Evolutionary conservation across 2,329 filamentous ascomycete genomes (phyloP).

Genomic region (Biscogniauxia sp.): DNA sequence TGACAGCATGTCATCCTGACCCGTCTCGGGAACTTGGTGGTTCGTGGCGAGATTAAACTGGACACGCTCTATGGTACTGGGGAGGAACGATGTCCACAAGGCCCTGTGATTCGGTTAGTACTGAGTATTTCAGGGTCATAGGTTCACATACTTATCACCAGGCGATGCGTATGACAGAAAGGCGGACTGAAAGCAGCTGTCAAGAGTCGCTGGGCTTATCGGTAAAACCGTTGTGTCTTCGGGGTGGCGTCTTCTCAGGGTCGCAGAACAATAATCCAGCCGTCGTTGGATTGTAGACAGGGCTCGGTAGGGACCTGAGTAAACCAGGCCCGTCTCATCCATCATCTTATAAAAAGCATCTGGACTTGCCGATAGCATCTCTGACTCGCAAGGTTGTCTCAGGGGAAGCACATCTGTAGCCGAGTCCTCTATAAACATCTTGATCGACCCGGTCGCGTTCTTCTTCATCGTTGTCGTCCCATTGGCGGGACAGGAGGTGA

Average conservation of each 20-base stretch:
- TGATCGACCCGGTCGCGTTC: slow-evolving; percentile 35
- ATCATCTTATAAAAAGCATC: slow-evolving; percentile 42
- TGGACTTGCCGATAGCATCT: slow-evolving; percentile 32
- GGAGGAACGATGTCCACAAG: slow-evolving; percentile 43
- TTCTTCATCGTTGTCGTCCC: slow-evolving; percentile 35
- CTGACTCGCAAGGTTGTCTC: slow-evolving; percentile 22
- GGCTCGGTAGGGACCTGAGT: slow-evolving; percentile 39
- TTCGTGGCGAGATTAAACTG: slow-evolving; percentile 37
- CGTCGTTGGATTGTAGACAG: slow-evolving; percentile 35
- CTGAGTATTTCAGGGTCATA: no score
- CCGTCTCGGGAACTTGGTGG: slow-evolving; percentile 6
- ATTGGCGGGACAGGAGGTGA: slow-evolving; percentile 35
- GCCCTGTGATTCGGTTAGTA: slow-evolving; percentile 25
- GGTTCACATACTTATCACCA: slow-evolving; percentile 35
- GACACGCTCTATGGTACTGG: slow-evolving; percentile 33
- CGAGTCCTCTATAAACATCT: slow-evolving; percentile 32
- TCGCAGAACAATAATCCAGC: slow-evolving; percentile 35
- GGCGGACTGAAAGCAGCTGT: slow-evolving; percentile 41
- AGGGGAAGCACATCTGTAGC: slow-evolving; percentile 27
- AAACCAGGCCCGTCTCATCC: slow-evolving; percentile 36
- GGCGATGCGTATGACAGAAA: slow-evolving; percentile 42
- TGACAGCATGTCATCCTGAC: slow-evolving; percentile 26
- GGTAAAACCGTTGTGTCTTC: slow-evolving; percentile 37
- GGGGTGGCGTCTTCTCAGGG: slow-evolving; percentile 30
- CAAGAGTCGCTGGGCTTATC: slow-evolving; percentile 41